These are phyloP conservation scores for Trichosporon ovoides DNA, from an alignment of 1,284 basidiomycete species.

Conservation along the genomic window DNA sequence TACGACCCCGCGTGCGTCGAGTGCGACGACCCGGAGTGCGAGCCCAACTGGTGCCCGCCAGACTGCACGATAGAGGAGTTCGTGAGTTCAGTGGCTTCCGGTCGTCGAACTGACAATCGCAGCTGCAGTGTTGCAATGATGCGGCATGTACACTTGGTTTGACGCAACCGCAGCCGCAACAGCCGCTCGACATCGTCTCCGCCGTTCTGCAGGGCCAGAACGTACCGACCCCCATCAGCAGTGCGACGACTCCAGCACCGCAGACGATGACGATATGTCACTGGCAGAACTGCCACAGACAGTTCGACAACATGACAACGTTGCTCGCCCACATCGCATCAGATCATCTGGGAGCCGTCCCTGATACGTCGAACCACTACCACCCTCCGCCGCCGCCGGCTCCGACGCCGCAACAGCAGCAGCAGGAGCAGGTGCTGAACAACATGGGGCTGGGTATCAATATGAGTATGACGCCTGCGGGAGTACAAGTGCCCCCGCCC, in stretches of 20 bases:
- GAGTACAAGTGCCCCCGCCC: background rate
- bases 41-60: constrained; percentile 13
- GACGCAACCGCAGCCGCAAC: background rate
- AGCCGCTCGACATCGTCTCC: constrained; percentile 11
- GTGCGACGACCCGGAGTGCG: constrained; percentile 12
- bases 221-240: background rate
- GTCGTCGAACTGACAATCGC: background rate
- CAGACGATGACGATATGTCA: constrained; percentile 36
- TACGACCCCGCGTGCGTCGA: constrained; percentile 12
- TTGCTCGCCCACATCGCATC: constrained; percentile 52
- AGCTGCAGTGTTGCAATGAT: constrained; percentile 40
- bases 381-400: background rate
- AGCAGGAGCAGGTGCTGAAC: background rate
- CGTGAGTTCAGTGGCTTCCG: constrained; percentile 22
- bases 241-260: constrained; percentile 10
- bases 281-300: constrained; percentile 51
- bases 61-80: constrained; percentile 38
- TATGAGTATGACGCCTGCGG: background rate
- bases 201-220: constrained; percentile 4
- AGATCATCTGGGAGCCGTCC: constrained; percentile 46
- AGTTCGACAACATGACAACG: constrained; percentile 49
- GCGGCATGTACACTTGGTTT: constrained; percentile 13
- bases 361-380: background rate
- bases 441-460: background rate
- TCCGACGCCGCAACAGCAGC: background rate